These are phyloP conservation scores for Leccinum insolens DNA, from an alignment of 1,284 basidiomycete genomes.

Conservation along the genomic window DNA sequence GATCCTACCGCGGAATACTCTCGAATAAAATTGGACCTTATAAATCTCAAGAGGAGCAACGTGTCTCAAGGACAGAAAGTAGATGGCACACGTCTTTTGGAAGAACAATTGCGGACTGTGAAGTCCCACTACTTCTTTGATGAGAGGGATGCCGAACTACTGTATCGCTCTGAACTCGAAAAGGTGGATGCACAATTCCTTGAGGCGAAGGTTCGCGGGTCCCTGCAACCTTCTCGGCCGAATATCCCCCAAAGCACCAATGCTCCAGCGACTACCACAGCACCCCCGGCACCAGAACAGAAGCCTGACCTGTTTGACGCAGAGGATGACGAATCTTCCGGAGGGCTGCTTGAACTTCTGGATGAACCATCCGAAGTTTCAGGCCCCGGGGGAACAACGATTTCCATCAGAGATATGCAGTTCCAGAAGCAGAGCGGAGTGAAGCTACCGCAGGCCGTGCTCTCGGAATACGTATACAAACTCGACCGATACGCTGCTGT, in stretches of 20 bases:
- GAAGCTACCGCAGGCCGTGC: constrained; percentile 69
- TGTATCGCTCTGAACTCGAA: constrained; percentile 59
- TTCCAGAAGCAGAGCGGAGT: constrained; percentile 83
- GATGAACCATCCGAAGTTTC: constrained; percentile 64
- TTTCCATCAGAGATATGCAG: constrained; percentile 75
- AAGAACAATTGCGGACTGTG: constrained; percentile 54
- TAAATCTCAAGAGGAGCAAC: constrained; percentile 38
- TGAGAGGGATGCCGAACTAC: constrained; percentile 64
- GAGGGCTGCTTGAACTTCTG: constrained; percentile 79
- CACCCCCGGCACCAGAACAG: neutral
- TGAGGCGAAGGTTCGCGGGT: constrained; percentile 56
- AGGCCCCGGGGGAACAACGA: constrained; percentile 54
- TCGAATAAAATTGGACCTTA: constrained; percentile 56
- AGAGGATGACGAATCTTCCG: constrained; percentile 52
- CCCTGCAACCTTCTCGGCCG: constrained; percentile 4
- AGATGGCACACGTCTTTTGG: constrained; percentile 37
- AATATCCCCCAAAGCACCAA: constrained; percentile 3
- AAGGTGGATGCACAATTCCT: constrained; percentile 55
- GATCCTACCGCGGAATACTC: constrained; percentile 70
- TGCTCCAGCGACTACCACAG: constrained; percentile 5
- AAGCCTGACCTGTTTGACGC: constrained; percentile 52
- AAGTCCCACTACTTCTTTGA: constrained; percentile 79
- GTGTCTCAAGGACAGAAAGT: constrained; percentile 8
- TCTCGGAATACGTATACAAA: constrained; percentile 69
- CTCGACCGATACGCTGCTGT: constrained; percentile 76